Percentiles rank a stretch among this genome's conserved stretches.
These are phyloP conservation scores for Colletotrichum simmondsii DNA, from an alignment of 2,329 filamentous ascomycete species.

Conservation along the genomic window DNA sequence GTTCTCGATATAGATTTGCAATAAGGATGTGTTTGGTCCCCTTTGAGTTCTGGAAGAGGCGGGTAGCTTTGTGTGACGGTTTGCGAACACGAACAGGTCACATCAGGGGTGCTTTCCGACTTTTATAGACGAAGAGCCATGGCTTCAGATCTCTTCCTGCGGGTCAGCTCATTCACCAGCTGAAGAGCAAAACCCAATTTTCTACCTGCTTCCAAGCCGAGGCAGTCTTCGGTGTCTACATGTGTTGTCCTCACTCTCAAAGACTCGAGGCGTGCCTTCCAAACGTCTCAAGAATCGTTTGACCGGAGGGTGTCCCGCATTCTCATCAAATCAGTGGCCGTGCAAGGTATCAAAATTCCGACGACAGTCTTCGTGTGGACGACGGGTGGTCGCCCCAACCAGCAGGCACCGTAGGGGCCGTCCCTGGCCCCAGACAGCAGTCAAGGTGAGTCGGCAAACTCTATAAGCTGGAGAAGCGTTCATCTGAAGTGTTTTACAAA, in stretches of 20 bases:
- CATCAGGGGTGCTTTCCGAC: not conserved
- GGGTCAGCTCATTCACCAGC: not conserved
- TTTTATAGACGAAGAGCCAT: conserved; percentile 16
- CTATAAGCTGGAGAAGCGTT: not conserved
- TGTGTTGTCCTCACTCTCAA: not conserved
- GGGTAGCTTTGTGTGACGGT: not conserved
- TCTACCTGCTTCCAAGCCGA: not conserved
- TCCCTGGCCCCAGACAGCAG: not conserved
- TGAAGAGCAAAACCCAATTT: not conserved
- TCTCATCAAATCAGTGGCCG: not conserved
- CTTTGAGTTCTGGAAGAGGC: not conserved
- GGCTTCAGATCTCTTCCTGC: not conserved
- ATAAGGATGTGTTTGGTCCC: not conserved
- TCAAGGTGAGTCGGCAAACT: not conserved
- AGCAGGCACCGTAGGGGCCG: not conserved
- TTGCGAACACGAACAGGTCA: not conserved
- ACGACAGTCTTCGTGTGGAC: not conserved
- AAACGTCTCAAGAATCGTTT: conserved; percentile 33
- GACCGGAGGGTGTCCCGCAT: conserved; percentile 3
- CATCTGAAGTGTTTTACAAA: conserved; percentile 29
- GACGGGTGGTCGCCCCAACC: too few species aligned
- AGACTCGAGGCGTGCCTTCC: not conserved
- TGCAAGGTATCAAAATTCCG: not conserved
- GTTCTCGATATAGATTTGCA: too few species aligned
- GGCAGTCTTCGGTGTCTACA: not conserved